A percentile compares a stretch with the other conserved stretches of the same genome.
These are phyloP conservation scores for Plantago lanceolata DNA, from an alignment of 305 asterid genomes.

Conservation along the genomic window DNA sequence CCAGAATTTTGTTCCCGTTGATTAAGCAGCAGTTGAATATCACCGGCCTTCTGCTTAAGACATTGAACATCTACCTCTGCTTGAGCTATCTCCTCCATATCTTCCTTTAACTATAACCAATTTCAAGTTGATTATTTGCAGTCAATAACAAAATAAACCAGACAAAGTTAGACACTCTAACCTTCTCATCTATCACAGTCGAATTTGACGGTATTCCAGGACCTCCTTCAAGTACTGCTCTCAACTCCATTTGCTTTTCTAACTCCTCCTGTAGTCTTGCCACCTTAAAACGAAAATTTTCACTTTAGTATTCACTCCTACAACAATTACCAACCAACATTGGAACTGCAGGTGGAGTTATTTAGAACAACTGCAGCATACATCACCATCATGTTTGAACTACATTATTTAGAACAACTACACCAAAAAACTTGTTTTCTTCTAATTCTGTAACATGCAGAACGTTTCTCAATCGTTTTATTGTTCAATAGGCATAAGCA, in stretches of 20 bases:
- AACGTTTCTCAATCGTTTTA: not conserved
- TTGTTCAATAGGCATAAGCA: not conserved
- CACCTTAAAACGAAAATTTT: conserved; percentile 49
- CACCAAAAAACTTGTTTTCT: not conserved
- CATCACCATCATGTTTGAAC: not conserved
- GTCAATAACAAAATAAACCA: conserved; percentile 18
- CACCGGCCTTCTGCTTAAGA: conserved; percentile 62
- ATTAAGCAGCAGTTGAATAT: conserved; percentile 57
- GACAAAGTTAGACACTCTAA: conserved; percentile 22
- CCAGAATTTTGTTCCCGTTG: conserved; percentile 58
- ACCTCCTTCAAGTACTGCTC: conserved; percentile 66
- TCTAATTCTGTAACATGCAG: not conserved
- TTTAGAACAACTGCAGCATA: not conserved
- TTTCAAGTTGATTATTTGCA: conserved; percentile 28
- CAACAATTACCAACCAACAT: conserved; percentile 10
- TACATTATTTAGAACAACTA: not conserved
- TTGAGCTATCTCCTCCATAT: conserved; percentile 61
- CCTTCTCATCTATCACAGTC: conserved; percentile 61
- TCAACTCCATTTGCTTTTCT: conserved; percentile 69
- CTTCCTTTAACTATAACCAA: conserved; percentile 50
- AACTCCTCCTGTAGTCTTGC: conserved; percentile 64
- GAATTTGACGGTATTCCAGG: conserved; percentile 48
- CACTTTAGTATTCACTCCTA: conserved; percentile 20
- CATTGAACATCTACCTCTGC: conserved; percentile 51
- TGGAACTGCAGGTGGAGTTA: too few relatives aligned